Percentiles rank a stretch among this genome's conserved stretches.
Evolutionary conservation across 1,284 basidiomycete genomes (phyloP).

Genomic region (Cutaneotrichosporon sp.): DNA sequence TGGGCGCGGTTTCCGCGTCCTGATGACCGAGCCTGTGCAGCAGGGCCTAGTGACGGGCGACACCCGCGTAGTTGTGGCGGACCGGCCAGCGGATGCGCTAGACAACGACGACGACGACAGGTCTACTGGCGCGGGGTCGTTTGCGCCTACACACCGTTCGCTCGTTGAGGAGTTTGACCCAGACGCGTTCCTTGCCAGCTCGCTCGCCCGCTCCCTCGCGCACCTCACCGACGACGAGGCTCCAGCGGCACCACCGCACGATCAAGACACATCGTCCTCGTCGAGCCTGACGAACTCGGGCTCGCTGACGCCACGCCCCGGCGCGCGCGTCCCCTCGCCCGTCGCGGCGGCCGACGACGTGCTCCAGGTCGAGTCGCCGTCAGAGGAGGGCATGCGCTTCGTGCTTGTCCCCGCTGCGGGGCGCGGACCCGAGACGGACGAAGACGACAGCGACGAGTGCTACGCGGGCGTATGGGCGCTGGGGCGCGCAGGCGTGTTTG

Average conservation of each 20-base stretch:
- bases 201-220: constrained; percentile 17
- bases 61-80: constrained; percentile 57
- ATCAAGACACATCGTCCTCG: constrained; percentile 20
- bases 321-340: constrained; percentile 21
- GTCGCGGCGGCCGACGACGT: constrained; percentile 23
- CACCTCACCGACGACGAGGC: constrained; percentile 29
- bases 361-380: constrained; percentile 14
- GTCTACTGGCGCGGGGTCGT: constrained; percentile 17
- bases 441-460: constrained; percentile 24
- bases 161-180: constrained; percentile 35
- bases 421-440: constrained; percentile 2
- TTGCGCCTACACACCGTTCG: constrained; percentile 28
- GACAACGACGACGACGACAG: constrained; percentile 16
- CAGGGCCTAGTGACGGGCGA: constrained; percentile 60
- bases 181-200: constrained; percentile 21
- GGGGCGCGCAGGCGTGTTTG: constrained; percentile 66
- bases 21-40: constrained; percentile 59
- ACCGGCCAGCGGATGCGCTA: constrained; percentile 8
- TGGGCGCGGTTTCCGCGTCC: constrained; percentile 32
- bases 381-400: constrained; percentile 16
- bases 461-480: constrained; percentile 55
- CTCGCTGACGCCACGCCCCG: constrained; percentile 43
- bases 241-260: constrained; percentile 15
- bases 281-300: constrained; percentile 34
- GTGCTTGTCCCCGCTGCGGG: constrained; percentile 2